Evolutionary conservation across 2,329 filamentous ascomycete species (phyloP).

Genomic region (Aspergillus calidoustus): DNA sequence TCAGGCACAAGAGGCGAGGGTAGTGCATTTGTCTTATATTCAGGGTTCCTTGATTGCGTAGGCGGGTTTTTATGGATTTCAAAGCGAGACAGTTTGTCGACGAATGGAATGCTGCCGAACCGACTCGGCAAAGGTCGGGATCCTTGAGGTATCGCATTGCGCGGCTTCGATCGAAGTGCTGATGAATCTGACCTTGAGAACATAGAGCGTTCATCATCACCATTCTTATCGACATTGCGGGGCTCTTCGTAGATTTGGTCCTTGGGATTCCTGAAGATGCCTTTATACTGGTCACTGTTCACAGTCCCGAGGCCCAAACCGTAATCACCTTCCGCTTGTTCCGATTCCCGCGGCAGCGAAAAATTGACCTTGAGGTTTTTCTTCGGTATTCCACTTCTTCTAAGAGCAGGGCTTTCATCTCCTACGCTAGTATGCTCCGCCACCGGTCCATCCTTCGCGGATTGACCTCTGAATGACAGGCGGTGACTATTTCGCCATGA

Average conservation of each 20-base stretch:
- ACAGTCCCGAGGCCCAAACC: constrained; percentile 35
- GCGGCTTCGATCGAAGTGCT: constrained; percentile 62
- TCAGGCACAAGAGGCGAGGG: constrained; percentile 35
- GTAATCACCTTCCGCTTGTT: constrained; percentile 21
- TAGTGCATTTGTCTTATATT: constrained; percentile 72
- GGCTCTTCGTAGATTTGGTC: constrained; percentile 85
- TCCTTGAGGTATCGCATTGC: constrained; percentile 63
- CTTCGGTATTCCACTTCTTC: constrained; percentile 31
- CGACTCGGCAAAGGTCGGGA: constrained; percentile 49
- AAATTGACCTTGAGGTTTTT: constrained; percentile 49
- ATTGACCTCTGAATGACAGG: constrained; percentile 27
- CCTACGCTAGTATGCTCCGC: neutral
- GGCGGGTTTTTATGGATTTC: constrained; percentile 87
- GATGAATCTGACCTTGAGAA: constrained; percentile 43
- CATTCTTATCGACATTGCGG: constrained; percentile 51
- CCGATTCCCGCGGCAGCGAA: constrained; percentile 38
- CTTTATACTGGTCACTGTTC: constrained; percentile 49
- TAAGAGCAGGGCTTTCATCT: constrained; percentile 19
- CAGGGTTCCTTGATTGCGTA: constrained; percentile 78
- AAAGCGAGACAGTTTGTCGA: constrained; percentile 56
- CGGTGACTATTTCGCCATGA: constrained; percentile 24
- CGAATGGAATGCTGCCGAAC: constrained; percentile 48
- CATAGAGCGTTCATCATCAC: constrained; percentile 28
- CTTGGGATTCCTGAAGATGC: constrained; percentile 62
- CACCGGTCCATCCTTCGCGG: constrained; percentile 12